Base-by-base conservation (phyloP, 2,329 filamentous ascomycete genomes). In the Alternaria arborescens region DNA sequence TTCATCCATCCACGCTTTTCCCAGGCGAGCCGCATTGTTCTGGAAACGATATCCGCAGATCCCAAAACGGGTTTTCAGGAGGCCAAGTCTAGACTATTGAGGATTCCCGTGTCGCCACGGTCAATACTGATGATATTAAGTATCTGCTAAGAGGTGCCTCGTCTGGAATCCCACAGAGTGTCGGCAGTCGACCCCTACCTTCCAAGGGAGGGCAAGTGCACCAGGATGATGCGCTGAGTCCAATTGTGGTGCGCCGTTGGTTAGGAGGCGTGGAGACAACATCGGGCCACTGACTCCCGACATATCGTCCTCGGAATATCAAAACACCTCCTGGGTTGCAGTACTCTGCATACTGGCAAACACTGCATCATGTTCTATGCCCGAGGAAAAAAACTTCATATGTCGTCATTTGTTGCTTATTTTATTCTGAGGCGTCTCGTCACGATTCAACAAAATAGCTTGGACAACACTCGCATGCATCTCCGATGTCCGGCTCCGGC, bases 1-100 rank as follows among this genome's bases (percentile, higher is more conserved):
- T 40, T 51, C 24, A 46, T 36, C 57, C 46, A 46, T 34, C 38
- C 46, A 56, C 40, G 18, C 30, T 38, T 36, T 54, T 11, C 36
- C 51, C 34, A 24, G 26, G 38, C 18, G 26, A 34, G 44, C 24
- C 43, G 55, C 32, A 43, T 47, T 8, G 50, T 16, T 22, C 24
- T 51, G 38, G 26, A 43, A 59, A 43, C 42, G 36, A 36, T 24
- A 41, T 26, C 8, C 28, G 22, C 12, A 32, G 32, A 36, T 22
- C 20, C 18, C 14, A 50, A 50, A 24, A 36, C 5, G 46, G 14
- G 11, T 24, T 14, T 50, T 20, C 18, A 34, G 14, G 30, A 24
- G 32, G 46, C 46, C 30, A 24, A 36, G 20, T 24, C 46, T 11
- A 24, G 30, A 38, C 32, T 26, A 36, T 38, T 12, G 46, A 50